Conservation (phyloP, 495 filamentous ascomycete genomes). For the Penicillium paradoxum region DNA sequence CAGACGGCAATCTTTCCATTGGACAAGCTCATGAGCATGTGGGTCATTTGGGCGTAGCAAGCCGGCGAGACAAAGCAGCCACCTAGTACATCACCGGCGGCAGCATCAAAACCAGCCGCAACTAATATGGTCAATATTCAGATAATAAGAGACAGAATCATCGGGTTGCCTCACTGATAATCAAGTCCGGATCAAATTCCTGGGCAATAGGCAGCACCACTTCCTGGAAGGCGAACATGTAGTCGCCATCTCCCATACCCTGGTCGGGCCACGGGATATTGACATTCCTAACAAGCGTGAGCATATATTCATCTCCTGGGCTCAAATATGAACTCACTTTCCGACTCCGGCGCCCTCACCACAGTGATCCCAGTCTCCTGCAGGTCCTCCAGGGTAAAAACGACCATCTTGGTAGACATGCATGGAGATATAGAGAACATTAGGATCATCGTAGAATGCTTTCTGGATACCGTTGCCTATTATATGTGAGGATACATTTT, state of each 20-base stretch:
- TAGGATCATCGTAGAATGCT: conserved; percentile 90
- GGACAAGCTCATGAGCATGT: conserved; percentile 97
- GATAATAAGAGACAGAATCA: background rate
- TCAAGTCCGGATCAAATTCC: conserved; percentile 91
- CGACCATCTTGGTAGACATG: conserved; percentile 77
- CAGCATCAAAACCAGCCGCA: conserved; percentile 94
- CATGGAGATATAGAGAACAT: conserved; percentile 93
- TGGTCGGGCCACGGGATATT: conserved; percentile 92
- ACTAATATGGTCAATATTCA: conserved; percentile 41
- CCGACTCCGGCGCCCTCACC: conserved; percentile 71
- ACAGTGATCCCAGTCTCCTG: conserved; percentile 71
- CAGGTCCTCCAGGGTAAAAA: conserved; percentile 79
- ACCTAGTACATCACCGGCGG: conserved; percentile 85
- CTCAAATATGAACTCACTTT: conserved; percentile 35
- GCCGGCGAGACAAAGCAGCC: conserved; percentile 85
- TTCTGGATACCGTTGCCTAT: conserved; percentile 93
- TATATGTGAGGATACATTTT: conserved; percentile 13
- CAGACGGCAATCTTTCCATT: conserved; percentile 87
- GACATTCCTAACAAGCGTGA: conserved; percentile 60
- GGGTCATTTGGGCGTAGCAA: conserved; percentile 97
- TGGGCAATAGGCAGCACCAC: conserved; percentile 95
- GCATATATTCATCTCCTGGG: background rate
- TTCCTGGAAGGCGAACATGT: conserved; percentile 91
- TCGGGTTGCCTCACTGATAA: conserved; percentile 56
- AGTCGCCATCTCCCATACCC: conserved; percentile 95